Base-by-base conservation (phyloP, 2,329 filamentous ascomycete species). In the Monosporascus sp. region DNA sequence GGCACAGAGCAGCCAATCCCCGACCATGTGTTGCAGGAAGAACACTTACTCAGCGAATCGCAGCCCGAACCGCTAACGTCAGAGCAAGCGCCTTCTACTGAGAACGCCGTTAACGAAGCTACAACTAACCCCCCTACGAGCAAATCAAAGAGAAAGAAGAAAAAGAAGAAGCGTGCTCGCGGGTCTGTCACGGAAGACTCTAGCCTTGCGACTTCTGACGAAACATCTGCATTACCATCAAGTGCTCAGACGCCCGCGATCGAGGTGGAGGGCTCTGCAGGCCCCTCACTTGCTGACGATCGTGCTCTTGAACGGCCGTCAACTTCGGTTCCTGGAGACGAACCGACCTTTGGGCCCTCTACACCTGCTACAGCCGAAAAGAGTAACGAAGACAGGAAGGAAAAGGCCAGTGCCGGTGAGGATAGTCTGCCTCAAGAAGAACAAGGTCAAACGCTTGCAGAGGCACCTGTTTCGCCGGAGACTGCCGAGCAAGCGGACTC, bases 101-200 rank as follows among this genome's bases (percentile, higher is more conserved):
- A 57, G 41, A 43, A 37, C 17, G 37, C 55, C 38, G 9, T 49
- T 8, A 45, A 55, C 24, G 50, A 53, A 49, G 40, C 16, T 19
- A n/a, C 26, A 35, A 56, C 59, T 40, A 35, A 27, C 17, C 19
- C 37, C 6, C 24, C 22, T 31, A 27, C 40, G 31, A 49, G 31
- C 27, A 60, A 58, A 45, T 59, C 62, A 11, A 58, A 63, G 53
- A 62, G 61, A 50, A 58, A 60, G n/a, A 61, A 63, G 53, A 60
- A 63, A 46, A 60, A 61, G 51, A 56, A 62, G 53, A 55, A 56
- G 49, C 56, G 54, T 27, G 48, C 49, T 51, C 57, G 53, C 46
- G 51, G 53, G 20, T 22, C 51, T 38, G 6, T 51, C 11, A 27
- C 37, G 6, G 58, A 63, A n/a, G 52, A 55, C 47, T 19, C n/a